A percentile compares a stretch with the other conserved stretches of the same genome.
Conservation (phyloP, 2,329 filamentous ascomycete species). For the Pseudocercospora cruenta region DNA sequence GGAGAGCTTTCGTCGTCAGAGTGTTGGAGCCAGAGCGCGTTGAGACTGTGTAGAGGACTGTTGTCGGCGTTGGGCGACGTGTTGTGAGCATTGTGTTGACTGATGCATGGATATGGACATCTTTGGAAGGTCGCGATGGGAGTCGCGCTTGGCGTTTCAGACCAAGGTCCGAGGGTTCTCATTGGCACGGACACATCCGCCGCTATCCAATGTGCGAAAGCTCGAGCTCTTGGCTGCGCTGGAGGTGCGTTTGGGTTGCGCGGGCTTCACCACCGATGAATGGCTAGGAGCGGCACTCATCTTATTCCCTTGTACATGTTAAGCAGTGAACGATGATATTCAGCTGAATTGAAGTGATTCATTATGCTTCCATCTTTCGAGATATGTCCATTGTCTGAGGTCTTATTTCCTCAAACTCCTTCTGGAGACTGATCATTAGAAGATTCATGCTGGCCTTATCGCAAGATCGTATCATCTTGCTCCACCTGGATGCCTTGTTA, state of each 20-base stretch:
- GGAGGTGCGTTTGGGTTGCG: too few relatives aligned
- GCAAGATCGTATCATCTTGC: background rate
- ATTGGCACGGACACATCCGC: conserved; percentile 4
- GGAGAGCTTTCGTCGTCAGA: conserved; percentile 47
- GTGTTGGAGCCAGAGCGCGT: conserved; percentile 65
- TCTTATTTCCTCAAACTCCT: background rate
- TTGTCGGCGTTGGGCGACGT: conserved; percentile 68
- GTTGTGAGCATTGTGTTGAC: conserved; percentile 36
- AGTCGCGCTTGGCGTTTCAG: background rate
- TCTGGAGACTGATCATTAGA: background rate
- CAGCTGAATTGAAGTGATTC: background rate
- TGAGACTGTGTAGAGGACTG: conserved; percentile 89
- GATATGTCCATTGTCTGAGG: background rate
- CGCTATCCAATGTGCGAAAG: too few relatives aligned
- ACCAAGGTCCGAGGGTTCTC: background rate
- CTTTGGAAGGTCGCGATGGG: background rate
- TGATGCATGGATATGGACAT: background rate
- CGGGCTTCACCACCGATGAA: too few relatives aligned
- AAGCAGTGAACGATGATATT: background rate
- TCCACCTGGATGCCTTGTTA: background rate
- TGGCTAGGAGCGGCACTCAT: background rate
- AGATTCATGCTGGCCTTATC: background rate
- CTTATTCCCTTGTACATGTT: background rate
- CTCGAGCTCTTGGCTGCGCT: background rate
- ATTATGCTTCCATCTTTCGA: background rate